Evolutionary conservation across 2,329 filamentous ascomycete genomes (phyloP).

Genomic region (Verruconis gallopava): DNA sequence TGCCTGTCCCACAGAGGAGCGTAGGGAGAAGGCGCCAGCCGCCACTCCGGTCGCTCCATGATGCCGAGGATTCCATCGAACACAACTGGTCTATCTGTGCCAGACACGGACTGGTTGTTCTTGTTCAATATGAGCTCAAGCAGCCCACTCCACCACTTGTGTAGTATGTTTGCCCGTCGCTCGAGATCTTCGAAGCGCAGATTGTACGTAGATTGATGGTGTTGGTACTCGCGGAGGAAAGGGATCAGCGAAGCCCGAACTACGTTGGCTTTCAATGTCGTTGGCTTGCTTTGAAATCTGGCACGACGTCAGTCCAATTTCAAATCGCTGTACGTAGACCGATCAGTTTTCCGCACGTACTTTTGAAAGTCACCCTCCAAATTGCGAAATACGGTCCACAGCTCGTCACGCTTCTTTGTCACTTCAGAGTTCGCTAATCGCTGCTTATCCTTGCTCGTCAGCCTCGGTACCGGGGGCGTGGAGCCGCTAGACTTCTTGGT

Average conservation of each 20-base stretch:
- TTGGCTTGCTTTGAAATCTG: constrained; percentile 61
- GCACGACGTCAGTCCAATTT: constrained; percentile 1
- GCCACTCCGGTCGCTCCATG: constrained; percentile 85
- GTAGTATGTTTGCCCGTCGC: constrained; percentile 62
- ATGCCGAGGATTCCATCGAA: constrained; percentile 67
- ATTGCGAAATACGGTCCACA: constrained; percentile 55
- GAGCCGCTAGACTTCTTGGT: constrained; percentile 22
- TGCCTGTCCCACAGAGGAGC: constrained; percentile 41
- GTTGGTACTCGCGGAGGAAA: constrained; percentile 58
- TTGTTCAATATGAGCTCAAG: constrained; percentile 69
- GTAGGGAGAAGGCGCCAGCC: constrained; percentile 55
- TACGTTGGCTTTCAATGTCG: constrained; percentile 59
- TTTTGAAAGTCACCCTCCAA: constrained; percentile 57
- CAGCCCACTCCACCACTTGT: constrained; percentile 81
- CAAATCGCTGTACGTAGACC: background rate
- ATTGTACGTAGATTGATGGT: constrained; percentile 51
- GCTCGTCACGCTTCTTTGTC: constrained; percentile 51
- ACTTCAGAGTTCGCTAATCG: constrained; percentile 21
- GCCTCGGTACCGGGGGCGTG: constrained; percentile 30
- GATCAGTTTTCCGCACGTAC: constrained; percentile 27
- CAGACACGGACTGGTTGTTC: constrained; percentile 63
- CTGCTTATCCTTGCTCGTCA: constrained; percentile 28
- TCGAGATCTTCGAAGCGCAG: constrained; percentile 74
- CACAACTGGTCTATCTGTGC: constrained; percentile 69
- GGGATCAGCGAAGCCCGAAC: constrained; percentile 61